Evolutionary conservation across 73 alveolate species (phyloP), one percentile per base, ranked within the genome.

Genomic region (Uronychia binucleata): DNA sequence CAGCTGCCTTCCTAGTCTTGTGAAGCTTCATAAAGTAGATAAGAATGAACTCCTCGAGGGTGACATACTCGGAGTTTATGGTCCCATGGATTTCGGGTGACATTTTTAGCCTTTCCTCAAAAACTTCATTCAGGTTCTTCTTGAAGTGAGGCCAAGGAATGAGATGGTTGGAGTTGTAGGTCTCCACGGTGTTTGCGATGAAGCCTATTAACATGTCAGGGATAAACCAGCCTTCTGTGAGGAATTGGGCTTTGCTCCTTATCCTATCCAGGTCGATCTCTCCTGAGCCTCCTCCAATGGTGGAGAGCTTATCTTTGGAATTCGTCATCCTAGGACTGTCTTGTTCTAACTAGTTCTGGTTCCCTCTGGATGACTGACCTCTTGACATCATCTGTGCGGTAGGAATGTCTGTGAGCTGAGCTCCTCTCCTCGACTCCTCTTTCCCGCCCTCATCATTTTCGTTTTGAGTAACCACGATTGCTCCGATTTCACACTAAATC

Each of bases 81-180:
- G 83, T 86, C 26, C 92, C 92, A 58, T 77, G 31, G 26, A 86
- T 58, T 77, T 86, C 92, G 8, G 86, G 57, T 1, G 86, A 77
- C 78, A 57, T n/a, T n/a, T 31, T 0, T 0, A 86, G 34, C 74
- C 92, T 86, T 25, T 86, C 82, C 31, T 86, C 92, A 59, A 46
- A 57, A 26, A 86, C 58, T 26, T 77, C 86, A 60, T 33, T 46
- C 1, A 86, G 57, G 31, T 35, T 31, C 1, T 5, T 26, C 59
- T 86, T 86, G 75, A 86, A 86, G 26, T 86, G 83, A n/a, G 84
- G 83, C 92, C 92, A 86, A 28, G 92, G 92, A 5, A 86, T 28
- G 19, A 86, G 67, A 46, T 46, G 67, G 19, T 5, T 11, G 19
- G 67, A 46, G 19, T 46, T 46, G 67, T 46, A 46, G n/a, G 67